Base-by-base conservation (phyloP, 2,329 filamentous ascomycete species). In the Harringtonia aguacate region DNA sequence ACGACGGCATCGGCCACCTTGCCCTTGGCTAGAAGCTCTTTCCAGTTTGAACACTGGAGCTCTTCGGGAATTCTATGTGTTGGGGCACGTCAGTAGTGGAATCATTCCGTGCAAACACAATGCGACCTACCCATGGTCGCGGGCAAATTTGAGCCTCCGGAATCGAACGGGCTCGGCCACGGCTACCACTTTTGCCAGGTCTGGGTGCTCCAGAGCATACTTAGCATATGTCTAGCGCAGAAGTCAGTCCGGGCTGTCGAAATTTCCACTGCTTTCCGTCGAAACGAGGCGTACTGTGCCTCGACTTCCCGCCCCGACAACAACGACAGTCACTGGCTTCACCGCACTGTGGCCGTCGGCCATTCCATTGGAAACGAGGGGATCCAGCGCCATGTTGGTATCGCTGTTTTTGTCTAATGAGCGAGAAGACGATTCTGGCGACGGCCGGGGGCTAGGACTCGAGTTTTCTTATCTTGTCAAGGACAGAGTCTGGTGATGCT, bases 1-100 rank as follows among this genome's bases (percentile, higher is more conserved):
- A 39, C 27, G 22, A 39, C 37, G 24, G 37, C 37, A 39, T 39
- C 37, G 24, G 37, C 37, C 9, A 39, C 14, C 37, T 20, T 39
- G 24, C 37, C 37, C 24, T 29, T 39, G n/a, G 37, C 37, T 4
- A 20, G 14, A 15, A 39, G 37, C 8, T 13, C 21, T 27, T 39
- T 39, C 27, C 37, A 29, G 27, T 39, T 21, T 13, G 9, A n/a
- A 18, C 29, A 39, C 10, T 39, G 37, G 13, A 39, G 21, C 9
- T 29, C 24, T 30, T 39, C 37, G n/a, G 37, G 37, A 15, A 39
- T 30, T 12, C 36, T 38, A 12, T 36, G 14, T 9, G 10, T 18
- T 4, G 17, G 7, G 3, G 18, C 12, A 17, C 12, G 15, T 34
- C 12, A 8, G 6, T 33, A n/a, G n/a, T n/a, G n/a, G n/a, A n/a